Conservation (phyloP, 768 basidiomycete genomes). For the Pulveroboletus sp. region DNA sequence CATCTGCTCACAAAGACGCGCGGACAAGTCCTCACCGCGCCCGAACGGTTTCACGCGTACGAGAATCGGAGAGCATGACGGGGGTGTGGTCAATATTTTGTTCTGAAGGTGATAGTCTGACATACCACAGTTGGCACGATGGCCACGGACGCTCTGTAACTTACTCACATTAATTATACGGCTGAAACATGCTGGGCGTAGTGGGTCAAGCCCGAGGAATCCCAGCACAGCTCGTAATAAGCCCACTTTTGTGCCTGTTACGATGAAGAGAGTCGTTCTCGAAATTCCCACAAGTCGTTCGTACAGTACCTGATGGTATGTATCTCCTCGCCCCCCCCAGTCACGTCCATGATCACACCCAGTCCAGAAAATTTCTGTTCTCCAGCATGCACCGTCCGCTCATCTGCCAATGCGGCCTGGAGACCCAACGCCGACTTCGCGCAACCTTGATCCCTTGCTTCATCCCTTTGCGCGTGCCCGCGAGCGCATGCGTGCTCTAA, state of each 20-base stretch:
- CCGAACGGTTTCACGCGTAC: background rate
- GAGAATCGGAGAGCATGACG: background rate
- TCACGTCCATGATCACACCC: conserved; percentile 2
- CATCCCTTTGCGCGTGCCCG: conserved; percentile 92
- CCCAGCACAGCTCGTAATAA: background rate
- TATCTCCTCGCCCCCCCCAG: background rate
- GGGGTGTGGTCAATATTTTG: background rate
- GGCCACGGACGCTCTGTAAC: background rate
- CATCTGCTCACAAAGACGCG: background rate
- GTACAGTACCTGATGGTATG: conserved; percentile 14
- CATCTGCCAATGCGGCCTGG: conserved; percentile 74
- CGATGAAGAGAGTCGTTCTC: too few relatives aligned
- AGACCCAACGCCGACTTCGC: conserved; percentile 80
- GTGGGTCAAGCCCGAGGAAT: background rate
- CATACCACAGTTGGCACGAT: background rate
- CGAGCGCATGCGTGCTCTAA: conserved; percentile 90
- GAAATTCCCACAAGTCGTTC: conserved; percentile 7
- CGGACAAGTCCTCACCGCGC: background rate
- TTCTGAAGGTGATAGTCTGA: background rate
- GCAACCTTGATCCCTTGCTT: conserved; percentile 92
- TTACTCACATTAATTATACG: background rate
- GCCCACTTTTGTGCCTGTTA: background rate
- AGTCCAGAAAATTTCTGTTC: conserved; percentile 74
- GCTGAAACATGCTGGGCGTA: background rate
- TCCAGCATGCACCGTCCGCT: conserved; percentile 74